Percentiles rank a stretch among this genome's conserved stretches.
Evolutionary conservation across 176 grass and related monocot species (phyloP).

Genomic region (Panicum miliaceum): DNA sequence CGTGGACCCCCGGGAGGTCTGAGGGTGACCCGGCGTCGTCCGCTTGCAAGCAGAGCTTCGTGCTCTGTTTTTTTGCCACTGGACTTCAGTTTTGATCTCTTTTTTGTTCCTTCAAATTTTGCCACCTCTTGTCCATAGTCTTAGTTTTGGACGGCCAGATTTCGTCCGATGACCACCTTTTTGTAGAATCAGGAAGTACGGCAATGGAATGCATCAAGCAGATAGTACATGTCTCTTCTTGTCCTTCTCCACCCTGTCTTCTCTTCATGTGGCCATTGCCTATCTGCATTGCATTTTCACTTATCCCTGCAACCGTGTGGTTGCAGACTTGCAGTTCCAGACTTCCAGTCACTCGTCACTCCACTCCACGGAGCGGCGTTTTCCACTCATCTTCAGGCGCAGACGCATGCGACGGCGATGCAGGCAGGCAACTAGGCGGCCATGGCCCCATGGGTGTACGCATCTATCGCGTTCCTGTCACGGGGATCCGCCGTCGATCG

Average conservation of each 20-base stretch:
- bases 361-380: neutral
- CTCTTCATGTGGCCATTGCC: no score
- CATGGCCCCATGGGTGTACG: neutral
- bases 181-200: neutral
- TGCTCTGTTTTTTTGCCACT: neutral
- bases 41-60: neutral
- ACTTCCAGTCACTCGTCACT: neutral
- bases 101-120: neutral
- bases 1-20: constrained; percentile 92
- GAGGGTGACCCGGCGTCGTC: neutral
- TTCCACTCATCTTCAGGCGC: neutral
- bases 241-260: neutral
- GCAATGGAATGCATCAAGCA: neutral
- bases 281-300: no score
- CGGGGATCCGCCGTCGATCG: neutral
- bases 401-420: neutral
- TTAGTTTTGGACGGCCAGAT: neutral
- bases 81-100: neutral
- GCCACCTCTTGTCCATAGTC: neutral
- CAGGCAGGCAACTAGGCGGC: neutral
- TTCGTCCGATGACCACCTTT: neutral
- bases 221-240: constrained; percentile 1
- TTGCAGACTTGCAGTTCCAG: neutral
- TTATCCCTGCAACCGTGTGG: neutral
- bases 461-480: neutral